A percentile compares a stretch with the other conserved stretches of the same genome.
Conservation (phyloP, 2,329 filamentous ascomycete species). For the Byssothecium circinans region DNA sequence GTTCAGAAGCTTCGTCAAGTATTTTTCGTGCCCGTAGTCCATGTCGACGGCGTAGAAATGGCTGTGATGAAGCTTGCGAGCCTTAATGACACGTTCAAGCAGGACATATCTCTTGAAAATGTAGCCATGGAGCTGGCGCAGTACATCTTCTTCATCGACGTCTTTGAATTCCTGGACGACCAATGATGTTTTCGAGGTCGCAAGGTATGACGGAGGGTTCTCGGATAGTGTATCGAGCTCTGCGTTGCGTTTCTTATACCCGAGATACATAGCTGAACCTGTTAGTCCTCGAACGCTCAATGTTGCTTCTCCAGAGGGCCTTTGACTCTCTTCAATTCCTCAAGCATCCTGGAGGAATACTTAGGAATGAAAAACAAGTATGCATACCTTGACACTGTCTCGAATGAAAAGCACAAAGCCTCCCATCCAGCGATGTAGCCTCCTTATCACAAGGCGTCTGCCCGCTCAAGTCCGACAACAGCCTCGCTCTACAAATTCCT, state of each 20-base stretch:
- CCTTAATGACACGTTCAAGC: constrained; percentile 47
- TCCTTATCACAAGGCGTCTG: constrained; percentile 25
- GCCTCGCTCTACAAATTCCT: constrained; percentile 21
- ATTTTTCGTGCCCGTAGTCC: constrained; percentile 50
- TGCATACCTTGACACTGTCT: constrained; percentile 27
- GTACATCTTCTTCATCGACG: constrained; percentile 41
- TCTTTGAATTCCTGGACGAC: constrained; percentile 46
- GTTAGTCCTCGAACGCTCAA: background rate
- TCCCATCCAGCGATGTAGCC: constrained; percentile 25
- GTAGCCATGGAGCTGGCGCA: constrained; percentile 46
- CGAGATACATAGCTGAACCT: constrained; percentile 46
- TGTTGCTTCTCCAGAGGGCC: too few relatives aligned
- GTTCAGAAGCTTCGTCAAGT: constrained; percentile 42
- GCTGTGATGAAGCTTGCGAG: constrained; percentile 47
- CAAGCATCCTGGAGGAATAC: too few relatives aligned
- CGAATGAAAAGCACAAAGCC: constrained; percentile 28
- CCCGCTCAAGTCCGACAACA: constrained; percentile 25
- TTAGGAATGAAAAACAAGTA: too few relatives aligned
- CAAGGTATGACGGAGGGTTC: constrained; percentile 44
- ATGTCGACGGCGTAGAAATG: constrained; percentile 48
- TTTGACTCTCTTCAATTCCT: too few relatives aligned
- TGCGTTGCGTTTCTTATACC: constrained; percentile 53
- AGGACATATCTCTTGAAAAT: constrained; percentile 44
- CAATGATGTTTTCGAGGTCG: constrained; percentile 38
- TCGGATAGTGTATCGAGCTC: constrained; percentile 45